Base-by-base conservation (phyloP, 306 rosid species). In the Datisca glomerata region DNA sequence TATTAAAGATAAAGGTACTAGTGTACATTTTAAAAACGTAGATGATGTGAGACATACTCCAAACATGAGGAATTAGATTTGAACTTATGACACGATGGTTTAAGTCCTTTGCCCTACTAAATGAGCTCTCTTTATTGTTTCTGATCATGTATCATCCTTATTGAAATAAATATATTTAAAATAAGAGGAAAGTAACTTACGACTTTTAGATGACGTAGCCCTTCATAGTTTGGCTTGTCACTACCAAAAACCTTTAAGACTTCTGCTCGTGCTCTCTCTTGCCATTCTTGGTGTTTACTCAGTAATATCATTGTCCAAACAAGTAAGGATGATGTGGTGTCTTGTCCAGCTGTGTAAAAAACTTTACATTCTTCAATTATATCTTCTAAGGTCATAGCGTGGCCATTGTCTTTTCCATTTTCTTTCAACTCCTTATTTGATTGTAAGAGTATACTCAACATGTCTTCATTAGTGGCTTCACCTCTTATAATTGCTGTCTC, bases 271-370 rank as follows among this genome's bases (percentile, higher is more conserved):
- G 79, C 79, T 9, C 61, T 51, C 14, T 14, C 60, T 61, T 78
- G 87, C 87, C 87, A 78, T 18, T 57, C 21, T 16, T 54, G 68
- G 19, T 60, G 19, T 12, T 34, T 59, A 4, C 71, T 43, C 10
- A 61, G 49, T 12, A 73, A 22, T 5, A 78, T 21, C 65, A 73
- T 31, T 1, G 78, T 56, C 81, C 75, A 78, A 52, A 60, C 68
- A 1, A 66, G 46, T 33, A 73, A 22, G 2, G 8, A 18, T 0
- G 81, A 31, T 11, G 78, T 66, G 44, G 76, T 73, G 56, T 66
- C 86, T 60, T 73, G 78, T 8, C 81, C 86, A 1, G 62, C 79
- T 4, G 45, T 6, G 53, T 73, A 78, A 40, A 70, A 78, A 3
- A 70, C 3, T 20, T 56, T 72, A 15, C 81, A 77, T 43, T 77